Percentiles rank a stretch among this genome's conserved stretches.
These are phyloP conservation scores for Aspergillus homomorphus DNA, from an alignment of 495 filamentous ascomycete species.

Conservation along the genomic window DNA sequence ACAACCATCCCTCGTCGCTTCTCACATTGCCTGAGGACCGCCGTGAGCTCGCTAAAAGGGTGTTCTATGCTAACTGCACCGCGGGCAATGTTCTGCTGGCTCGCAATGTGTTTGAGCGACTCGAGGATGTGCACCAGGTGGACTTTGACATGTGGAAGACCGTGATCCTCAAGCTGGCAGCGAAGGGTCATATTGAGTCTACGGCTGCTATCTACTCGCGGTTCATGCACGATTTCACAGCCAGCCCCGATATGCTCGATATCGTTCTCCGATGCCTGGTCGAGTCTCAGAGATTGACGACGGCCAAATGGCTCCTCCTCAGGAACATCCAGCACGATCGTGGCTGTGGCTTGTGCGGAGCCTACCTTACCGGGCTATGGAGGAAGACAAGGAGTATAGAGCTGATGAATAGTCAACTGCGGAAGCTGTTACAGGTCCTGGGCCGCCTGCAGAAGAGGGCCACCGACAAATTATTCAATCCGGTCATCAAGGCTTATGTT, in stretches of 20 bases:
- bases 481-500: slow-evolving; percentile 40
- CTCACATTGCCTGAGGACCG: slow-evolving; percentile 28
- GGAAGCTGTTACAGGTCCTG: slow-evolving; percentile 27
- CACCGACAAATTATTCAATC: slow-evolving; percentile 44
- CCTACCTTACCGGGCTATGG: slow-evolving; percentile 43
- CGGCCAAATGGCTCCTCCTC: slow-evolving; percentile 37
- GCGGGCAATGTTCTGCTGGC: slow-evolving; percentile 41
- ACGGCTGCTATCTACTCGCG: slow-evolving; percentile 33
- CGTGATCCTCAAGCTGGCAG: slow-evolving; percentile 40
- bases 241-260: slow-evolving; percentile 36
- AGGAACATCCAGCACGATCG: slow-evolving; percentile 30
- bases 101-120: slow-evolving; percentile 34
- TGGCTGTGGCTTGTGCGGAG: slow-evolving; percentile 37
- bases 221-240: slow-evolving; percentile 25
- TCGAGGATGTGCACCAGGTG: slow-evolving; percentile 34
- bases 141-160: slow-evolving; percentile 38
- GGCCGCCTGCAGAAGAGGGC: slow-evolving; percentile 25
- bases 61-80: slow-evolving; percentile 40
- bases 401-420: slow-evolving; percentile 34
- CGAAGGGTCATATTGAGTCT: slow-evolving; percentile 40
- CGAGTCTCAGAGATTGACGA: slow-evolving; percentile 38
- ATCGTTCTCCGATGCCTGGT: slow-evolving; percentile 40
- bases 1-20: slow-evolving; percentile 17
- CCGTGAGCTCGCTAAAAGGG: slow-evolving; percentile 29
- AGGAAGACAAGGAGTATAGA: slow-evolving; percentile 42